These are phyloP conservation scores for Mycogone perniciosa DNA, from an alignment of 2,329 filamentous ascomycete species.

Conservation along the genomic window DNA sequence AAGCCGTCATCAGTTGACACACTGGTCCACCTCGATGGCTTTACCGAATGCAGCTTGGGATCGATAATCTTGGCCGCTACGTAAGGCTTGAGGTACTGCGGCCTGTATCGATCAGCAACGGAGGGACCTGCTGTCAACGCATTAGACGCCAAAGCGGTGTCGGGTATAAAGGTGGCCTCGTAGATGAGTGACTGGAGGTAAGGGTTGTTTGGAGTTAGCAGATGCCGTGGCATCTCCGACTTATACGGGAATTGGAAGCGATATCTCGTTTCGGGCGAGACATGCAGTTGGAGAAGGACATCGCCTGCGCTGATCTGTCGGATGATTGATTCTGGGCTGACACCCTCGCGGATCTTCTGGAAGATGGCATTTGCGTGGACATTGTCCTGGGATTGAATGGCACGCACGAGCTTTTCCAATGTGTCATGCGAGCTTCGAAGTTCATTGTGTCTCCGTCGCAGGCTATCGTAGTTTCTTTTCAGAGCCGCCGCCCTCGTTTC, in stretches of 20 bases:
- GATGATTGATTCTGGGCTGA: conserved; percentile 17
- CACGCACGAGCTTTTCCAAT: too few species aligned
- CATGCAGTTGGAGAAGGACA: conserved; percentile 26
- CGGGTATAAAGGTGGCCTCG: conserved; percentile 1
- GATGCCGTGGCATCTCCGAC: conserved; percentile 17
- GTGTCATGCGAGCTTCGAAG: too few species aligned
- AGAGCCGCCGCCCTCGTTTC: too few species aligned
- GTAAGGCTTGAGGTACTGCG: conserved; percentile 22
- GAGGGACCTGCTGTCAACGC: too few species aligned
- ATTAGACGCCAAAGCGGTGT: too few species aligned
- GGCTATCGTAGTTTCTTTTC: too few species aligned
- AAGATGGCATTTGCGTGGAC: background rate
- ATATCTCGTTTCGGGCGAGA: conserved; percentile 26
- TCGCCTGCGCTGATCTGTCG: conserved; percentile 28
- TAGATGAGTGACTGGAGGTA: conserved; percentile 18
- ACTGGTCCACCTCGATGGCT: conserved; percentile 13
- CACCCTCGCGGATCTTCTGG: background rate
- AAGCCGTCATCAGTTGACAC: conserved; percentile 13
- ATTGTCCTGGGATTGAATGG: too few species aligned
- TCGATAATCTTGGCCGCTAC: conserved; percentile 21
- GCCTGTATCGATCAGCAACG: background rate
- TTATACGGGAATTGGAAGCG: conserved; percentile 30
- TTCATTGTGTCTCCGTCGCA: too few species aligned
- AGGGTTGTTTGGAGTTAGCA: conserved; percentile 15
- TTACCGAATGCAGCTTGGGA: conserved; percentile 20